A percentile compares a stretch with the other conserved stretches of the same genome.
Conservation (phyloP, 1,284 basidiomycete species). For the Puccinia polysora region DNA sequence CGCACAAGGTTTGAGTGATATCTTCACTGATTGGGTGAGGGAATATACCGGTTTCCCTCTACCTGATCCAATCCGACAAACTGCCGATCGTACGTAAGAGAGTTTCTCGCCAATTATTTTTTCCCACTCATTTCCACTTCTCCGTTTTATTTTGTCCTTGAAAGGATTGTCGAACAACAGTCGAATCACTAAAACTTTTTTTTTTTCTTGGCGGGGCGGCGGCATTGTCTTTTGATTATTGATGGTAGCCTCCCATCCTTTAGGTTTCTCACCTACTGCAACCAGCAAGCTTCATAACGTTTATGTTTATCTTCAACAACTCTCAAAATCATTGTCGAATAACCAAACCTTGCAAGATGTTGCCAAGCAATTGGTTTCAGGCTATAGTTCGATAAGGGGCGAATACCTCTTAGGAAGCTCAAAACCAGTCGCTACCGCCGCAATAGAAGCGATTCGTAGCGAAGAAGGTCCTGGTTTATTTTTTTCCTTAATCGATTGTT, state of each 20-base stretch:
- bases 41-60: slow-evolving; percentile 23
- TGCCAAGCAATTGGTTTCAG: slow-evolving; percentile 11
- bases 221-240: neutral
- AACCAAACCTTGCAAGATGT: neutral
- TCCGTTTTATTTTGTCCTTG: neutral
- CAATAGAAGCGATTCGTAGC: slow-evolving; percentile 23
- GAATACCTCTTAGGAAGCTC: slow-evolving; percentile 24
- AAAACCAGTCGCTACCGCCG: neutral
- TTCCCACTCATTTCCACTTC: neutral
- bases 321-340: neutral
- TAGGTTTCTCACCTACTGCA: slow-evolving; percentile 13
- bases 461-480: slow-evolving; percentile 22
- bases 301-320: slow-evolving; percentile 23
- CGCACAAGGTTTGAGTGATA: neutral
- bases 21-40: slow-evolving; percentile 8
- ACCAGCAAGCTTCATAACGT: slow-evolving; percentile 17
- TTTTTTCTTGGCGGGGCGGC: no score
- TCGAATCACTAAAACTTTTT: neutral
- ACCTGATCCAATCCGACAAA: slow-evolving; percentile 12
- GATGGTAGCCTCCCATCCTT: slow-evolving; percentile 1
- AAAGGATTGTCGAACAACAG: neutral
- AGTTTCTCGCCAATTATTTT: no score
- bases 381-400: slow-evolving; percentile 14
- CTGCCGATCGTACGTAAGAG: slow-evolving; percentile 14
- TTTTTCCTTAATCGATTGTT: slow-evolving; percentile 29